phyloP scores from a whole-genome alignment of 1,284 basidiomycete genomes.

The Salmacisia buchloeana region DNA sequence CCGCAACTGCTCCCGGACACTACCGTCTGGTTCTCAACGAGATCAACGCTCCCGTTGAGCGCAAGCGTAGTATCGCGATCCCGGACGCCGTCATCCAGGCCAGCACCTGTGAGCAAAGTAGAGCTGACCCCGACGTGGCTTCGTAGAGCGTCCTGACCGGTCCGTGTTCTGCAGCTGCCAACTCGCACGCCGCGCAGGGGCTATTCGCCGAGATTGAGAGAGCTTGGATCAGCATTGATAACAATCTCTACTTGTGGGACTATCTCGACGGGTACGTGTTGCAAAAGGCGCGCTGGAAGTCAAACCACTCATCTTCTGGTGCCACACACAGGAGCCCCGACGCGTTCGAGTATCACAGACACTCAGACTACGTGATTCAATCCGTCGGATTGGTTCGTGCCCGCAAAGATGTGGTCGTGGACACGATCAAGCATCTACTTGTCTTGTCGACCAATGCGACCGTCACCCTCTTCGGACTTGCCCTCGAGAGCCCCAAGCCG shows the following conservation, averaged over 20 bases:
- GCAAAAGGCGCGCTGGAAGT: neutral
- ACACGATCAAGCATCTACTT: slow-evolving; percentile 81
- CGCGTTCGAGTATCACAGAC: slow-evolving; percentile 79
- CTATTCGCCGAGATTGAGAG: slow-evolving; percentile 87
- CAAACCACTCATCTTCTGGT: neutral
- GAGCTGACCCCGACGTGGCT: neutral
- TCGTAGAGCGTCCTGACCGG: neutral
- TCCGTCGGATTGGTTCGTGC: slow-evolving; percentile 54
- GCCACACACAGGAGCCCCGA: slow-evolving; percentile 55
- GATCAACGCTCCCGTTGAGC: slow-evolving; percentile 2
- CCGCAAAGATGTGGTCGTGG: slow-evolving; percentile 70
- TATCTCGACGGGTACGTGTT: slow-evolving; percentile 75
- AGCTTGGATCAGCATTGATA: slow-evolving; percentile 92
- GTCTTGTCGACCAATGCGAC: slow-evolving; percentile 82
- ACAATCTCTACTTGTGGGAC: slow-evolving; percentile 93
- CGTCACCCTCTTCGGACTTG: slow-evolving; percentile 76
- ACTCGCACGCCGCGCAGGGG: slow-evolving; percentile 53
- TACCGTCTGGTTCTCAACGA: slow-evolving; percentile 5
- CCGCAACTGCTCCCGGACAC: neutral
- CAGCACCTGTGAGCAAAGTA: slow-evolving; percentile 6
- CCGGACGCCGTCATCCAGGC: slow-evolving; percentile 22
- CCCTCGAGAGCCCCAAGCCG: slow-evolving; percentile 51
- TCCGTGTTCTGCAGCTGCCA: neutral
- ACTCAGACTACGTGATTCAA: slow-evolving; percentile 84
- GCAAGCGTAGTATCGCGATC: slow-evolving; percentile 12